phyloP scores from a whole-genome alignment of 805 yeast species.

The Brettanomyces bruxellensis region DNA sequence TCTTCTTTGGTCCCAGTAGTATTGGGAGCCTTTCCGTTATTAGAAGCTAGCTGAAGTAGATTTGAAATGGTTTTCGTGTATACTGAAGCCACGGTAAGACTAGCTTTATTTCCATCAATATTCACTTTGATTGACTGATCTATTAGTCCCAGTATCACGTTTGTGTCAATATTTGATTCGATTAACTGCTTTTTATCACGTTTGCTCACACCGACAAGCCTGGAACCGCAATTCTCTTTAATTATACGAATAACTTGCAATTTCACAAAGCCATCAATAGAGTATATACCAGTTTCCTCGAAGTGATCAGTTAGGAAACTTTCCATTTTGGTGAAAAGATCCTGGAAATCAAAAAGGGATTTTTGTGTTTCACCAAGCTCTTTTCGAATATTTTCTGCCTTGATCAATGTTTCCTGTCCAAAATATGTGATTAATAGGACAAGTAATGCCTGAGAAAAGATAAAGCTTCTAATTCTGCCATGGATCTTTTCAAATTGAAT shows the following conservation, averaged over 20 bases:
- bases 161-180: conserved; percentile 10
- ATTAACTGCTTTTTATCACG: conserved; percentile 5
- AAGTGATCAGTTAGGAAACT: not conserved
- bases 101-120: conserved; percentile 10
- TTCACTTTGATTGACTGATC: conserved; percentile 12
- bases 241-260: not conserved
- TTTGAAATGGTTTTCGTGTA: conserved; percentile 5
- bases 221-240: not conserved
- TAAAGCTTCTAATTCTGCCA: not conserved
- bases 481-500: not conserved
- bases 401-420: not conserved
- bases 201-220: not conserved
- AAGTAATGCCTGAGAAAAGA: not conserved
- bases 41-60: not conserved
- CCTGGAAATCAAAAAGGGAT: not conserved
- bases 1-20: conserved; percentile 3
- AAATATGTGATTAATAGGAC: not conserved
- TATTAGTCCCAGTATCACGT: conserved; percentile 9
- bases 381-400: not conserved
- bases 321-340: not conserved
- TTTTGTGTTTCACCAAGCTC: not conserved
- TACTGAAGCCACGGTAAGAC: conserved; percentile 9
- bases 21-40: not conserved
- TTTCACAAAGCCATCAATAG: not conserved
- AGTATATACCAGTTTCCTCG: not conserved